Percentiles rank a stretch among this genome's conserved stretches.
phyloP scores from a whole-genome alignment of 2,329 filamentous ascomycete genomes.

The Aspergillus ochraceus region DNA sequence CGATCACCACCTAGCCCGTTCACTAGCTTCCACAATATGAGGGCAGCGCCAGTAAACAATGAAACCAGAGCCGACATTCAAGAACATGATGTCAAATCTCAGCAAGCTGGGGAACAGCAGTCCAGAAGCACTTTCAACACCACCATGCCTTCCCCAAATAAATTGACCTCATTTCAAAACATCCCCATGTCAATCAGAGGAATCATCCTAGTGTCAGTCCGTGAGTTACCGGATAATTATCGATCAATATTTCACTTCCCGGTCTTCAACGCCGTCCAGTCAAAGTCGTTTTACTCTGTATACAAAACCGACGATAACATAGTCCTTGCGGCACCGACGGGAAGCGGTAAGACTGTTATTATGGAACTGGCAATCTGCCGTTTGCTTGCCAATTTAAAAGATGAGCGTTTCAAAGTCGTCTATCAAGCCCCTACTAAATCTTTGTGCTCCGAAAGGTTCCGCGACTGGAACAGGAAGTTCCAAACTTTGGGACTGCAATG shows the following conservation, averaged over 20 bases:
- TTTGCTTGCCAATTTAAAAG: constrained; percentile 58
- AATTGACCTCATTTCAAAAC: constrained; percentile 23
- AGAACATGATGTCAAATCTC: not conserved
- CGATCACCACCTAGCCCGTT: constrained; percentile 34
- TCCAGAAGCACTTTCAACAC: not conserved
- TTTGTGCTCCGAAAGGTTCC: constrained; percentile 72
- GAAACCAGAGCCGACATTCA: not conserved
- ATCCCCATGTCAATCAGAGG: constrained; percentile 51
- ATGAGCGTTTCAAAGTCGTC: constrained; percentile 72
- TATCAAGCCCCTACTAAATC: constrained; percentile 86
- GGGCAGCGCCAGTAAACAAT: not conserved
- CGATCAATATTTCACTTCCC: constrained; percentile 70
- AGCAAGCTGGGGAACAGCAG: not conserved
- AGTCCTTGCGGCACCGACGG: constrained; percentile 77
- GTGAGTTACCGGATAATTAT: constrained; percentile 68
- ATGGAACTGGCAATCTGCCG: constrained; percentile 81
- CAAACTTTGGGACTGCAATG: constrained; percentile 65
- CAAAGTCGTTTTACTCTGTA: constrained; percentile 69
- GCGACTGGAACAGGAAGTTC: constrained; percentile 79
- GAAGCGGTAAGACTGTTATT: constrained; percentile 80
- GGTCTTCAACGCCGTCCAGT: constrained; percentile 80
- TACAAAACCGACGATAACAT: constrained; percentile 73
- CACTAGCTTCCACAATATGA: constrained; percentile 23
- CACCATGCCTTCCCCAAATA: not conserved
- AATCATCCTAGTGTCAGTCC: constrained; percentile 59